Base-by-base conservation (phyloP, 345 rosid species). In the Linum usitatissimum region DNA sequence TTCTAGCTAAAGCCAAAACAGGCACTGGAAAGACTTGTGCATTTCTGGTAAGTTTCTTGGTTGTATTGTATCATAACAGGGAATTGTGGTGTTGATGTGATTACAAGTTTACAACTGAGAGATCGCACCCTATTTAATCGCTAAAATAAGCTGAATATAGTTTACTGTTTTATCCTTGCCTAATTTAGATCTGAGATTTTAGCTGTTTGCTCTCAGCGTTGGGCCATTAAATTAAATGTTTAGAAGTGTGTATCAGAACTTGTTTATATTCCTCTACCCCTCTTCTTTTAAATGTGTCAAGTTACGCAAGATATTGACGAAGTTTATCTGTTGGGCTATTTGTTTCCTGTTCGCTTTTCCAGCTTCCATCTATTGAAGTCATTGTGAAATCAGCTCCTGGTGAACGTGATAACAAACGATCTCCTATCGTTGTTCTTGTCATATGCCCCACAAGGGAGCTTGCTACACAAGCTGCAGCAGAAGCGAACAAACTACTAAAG, bases 11-110 rank as follows among this genome's bases (percentile, higher is more conserved):
- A 84, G 99, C 99, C 77, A 94, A 79, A 76, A 90, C 97, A 1
- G 99, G 99, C 69, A 90, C 97, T 6, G 99, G 97, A 64, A 94
- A 94, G 81, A 90, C 97, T 9, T 85, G 90, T 55, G 97, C 96
- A 1, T 94, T 90, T 77, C 74, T 94, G 96, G 99, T 90, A 81
- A 90, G 99, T 63, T 65, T 38, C 38, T 53, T 15, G 60, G 9
- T 17, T 64, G 53, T 5, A 34, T 5, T 34, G 5, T 1, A 34
- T 34, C 38, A 34, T 34, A 34, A 4, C 38, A 34, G 38, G 38
- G 38, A 4, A 7, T 34, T 34, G 38, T 34, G 38, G 5, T 4
- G 5, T 34, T 34, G 5, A 34, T 34, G 38, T 34, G 38, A 7
- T 34, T 34, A 34, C 38, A 34, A 34, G 38, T 0, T 34, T 34